Evolutionary conservation across 1,139 yeast genomes (phyloP).

Genomic region (Geotrichum fermentans): DNA sequence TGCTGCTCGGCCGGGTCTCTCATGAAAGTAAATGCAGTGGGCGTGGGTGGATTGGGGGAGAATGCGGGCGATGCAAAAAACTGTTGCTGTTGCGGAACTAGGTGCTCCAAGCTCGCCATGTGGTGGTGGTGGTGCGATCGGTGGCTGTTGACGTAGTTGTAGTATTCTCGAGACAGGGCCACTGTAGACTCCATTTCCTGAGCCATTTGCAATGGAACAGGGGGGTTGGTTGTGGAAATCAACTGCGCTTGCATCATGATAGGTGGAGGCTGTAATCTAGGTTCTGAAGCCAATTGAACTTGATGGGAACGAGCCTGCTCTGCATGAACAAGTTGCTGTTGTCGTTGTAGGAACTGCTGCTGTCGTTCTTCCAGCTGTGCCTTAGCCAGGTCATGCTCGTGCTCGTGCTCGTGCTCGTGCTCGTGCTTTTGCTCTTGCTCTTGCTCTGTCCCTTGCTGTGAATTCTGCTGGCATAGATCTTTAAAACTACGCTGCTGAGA

Average conservation of each 20-base stretch:
- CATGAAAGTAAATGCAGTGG: too few relatives aligned
- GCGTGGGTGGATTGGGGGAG: background rate
- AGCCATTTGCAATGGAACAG: background rate
- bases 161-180: background rate
- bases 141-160: background rate
- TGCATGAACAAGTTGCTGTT: background rate
- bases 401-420: background rate
- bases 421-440: background rate
- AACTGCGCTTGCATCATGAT: background rate
- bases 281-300: background rate
- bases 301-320: background rate
- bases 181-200: too few relatives aligned
- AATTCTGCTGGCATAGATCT: background rate
- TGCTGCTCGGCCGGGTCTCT: too few relatives aligned
- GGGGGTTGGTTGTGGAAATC: background rate
- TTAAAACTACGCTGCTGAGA: background rate
- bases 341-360: background rate
- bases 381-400: background rate
- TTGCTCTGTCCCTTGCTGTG: background rate
- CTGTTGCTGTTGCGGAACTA: slow-evolving; percentile 36
- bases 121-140: background rate
- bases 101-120: background rate
- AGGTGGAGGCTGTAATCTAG: too few relatives aligned
- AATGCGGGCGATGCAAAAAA: background rate
- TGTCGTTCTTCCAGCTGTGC: too few relatives aligned